Evolutionary conservation across 192 early-diverging fungal species (phyloP), one percentile per base, ranked within the genome.

Genomic region (Gryganskiella cystojenkinii): DNA sequence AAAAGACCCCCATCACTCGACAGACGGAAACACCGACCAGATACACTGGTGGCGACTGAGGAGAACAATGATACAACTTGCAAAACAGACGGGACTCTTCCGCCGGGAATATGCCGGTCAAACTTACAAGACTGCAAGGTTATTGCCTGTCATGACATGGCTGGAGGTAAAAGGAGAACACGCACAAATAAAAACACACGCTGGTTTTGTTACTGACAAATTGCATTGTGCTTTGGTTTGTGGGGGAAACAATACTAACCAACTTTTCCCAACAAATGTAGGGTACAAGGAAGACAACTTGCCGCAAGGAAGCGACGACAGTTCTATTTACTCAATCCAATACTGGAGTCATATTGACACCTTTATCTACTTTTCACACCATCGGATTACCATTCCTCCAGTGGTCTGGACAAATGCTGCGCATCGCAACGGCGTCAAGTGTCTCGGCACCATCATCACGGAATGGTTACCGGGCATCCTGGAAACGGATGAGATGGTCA

Each of bases 311-410:
- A 82, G 82, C 49, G 58, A 76, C 50, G 79, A 81, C 66, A 56
- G 73, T 28, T 68, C 33, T 3, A 69, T 81, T 13, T 92, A 90
- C 56, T 80, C 64, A 19, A 56, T 87, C 51, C 89, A 90, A 54
- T 88, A 90, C 67, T 90, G 85, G 87, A 79, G 80, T 37, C 84
- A 83, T 61, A 69, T 90, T 22, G 90, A 90, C 57, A 83, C 74
- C 9, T 92, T 92, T 64, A 85, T 89, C 33, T 91, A 87, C 67
- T 92, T 92, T 69, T 84, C 82, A 0, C 90, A 92, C 63, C 33
- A 72, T 24, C 81, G 88, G 7, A 64, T 89, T 19, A 51, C 89
- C 8, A 85, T 92, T 24, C 91, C 90, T 0, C 90, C 90, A 3
- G 70, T 75, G 0, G 73, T 78, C 30, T 92, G 90, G 90, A 89